These are phyloP conservation scores for Afroboletus lepidellus DNA, from an alignment of 1,284 basidiomycete species.

Conservation along the genomic window DNA sequence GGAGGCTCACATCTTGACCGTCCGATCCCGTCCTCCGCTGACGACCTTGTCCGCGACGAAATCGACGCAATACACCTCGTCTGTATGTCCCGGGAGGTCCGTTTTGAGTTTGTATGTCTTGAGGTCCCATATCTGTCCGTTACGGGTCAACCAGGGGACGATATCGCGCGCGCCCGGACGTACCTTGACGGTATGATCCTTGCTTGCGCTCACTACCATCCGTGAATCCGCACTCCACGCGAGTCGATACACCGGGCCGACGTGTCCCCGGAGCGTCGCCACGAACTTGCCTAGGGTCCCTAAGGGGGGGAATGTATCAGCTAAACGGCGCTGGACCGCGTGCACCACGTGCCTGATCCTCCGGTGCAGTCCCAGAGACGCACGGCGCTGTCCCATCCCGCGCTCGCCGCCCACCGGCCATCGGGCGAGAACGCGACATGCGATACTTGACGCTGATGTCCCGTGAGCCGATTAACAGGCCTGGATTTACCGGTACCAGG, in stretches of 20 bases:
- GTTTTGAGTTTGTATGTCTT: conserved; percentile 92
- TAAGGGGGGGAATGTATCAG: background rate
- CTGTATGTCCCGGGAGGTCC: conserved; percentile 93
- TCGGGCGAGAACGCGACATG: conserved; percentile 97
- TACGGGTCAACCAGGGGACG: no score
- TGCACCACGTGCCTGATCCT: conserved; percentile 12
- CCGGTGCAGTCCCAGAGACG: conserved; percentile 80
- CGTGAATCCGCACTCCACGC: conserved; percentile 95
- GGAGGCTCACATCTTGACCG: conserved; percentile 62
- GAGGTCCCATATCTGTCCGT: conserved; percentile 94
- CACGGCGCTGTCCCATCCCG: conserved; percentile 90
- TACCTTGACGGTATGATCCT: conserved; percentile 94
- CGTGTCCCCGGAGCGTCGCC: conserved; percentile 89
- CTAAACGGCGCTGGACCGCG: background rate
- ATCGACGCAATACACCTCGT: conserved; percentile 98
- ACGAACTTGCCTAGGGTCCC: conserved; percentile 92
- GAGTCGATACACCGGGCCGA: conserved; percentile 91
- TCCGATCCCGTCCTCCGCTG: conserved; percentile 81
- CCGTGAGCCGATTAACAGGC: conserved; percentile 84
- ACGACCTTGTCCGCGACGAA: conserved; percentile 98
- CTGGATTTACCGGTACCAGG: conserved; percentile 63
- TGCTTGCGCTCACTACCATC: conserved; percentile 90
- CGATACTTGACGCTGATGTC: conserved; percentile 94
- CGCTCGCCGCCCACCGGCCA: conserved; percentile 87
- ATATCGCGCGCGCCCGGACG: conserved; percentile 24